phyloP scores from a whole-genome alignment of 768 basidiomycete species.

The Leccinum ochraceum region DNA sequence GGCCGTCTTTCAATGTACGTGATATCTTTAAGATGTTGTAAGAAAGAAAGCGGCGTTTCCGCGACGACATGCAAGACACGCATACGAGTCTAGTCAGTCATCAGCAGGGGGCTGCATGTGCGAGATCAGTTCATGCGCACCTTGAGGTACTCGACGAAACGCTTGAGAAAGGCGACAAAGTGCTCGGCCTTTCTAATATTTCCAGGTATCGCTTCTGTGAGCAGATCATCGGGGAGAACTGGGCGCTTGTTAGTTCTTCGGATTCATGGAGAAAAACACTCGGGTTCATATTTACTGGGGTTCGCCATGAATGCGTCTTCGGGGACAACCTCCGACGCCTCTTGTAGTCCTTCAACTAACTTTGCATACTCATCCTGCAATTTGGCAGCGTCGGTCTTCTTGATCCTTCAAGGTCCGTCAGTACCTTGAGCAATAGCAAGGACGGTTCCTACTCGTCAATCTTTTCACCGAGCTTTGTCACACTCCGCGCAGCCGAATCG shows the following conservation, averaged over 20 bases:
- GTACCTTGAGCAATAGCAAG: background rate
- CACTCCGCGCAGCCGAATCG: slow-evolving; percentile 89
- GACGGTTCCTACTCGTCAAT: slow-evolving; percentile 80
- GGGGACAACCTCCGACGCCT: slow-evolving; percentile 58
- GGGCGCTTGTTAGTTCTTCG: slow-evolving; percentile 4
- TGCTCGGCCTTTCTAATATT: slow-evolving; percentile 99
- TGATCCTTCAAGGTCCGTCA: slow-evolving; percentile 63
- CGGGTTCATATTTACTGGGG: slow-evolving; percentile 58
- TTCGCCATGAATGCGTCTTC: slow-evolving; percentile 89
- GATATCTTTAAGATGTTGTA: slow-evolving; percentile 98
- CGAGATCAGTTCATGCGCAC: slow-evolving; percentile 38
- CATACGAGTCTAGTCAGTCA: slow-evolving; percentile 82
- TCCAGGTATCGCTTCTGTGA: slow-evolving; percentile 94
- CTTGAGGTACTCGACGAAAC: slow-evolving; percentile 98
- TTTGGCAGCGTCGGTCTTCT: slow-evolving; percentile 89
- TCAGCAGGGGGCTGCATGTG: slow-evolving; percentile 11
- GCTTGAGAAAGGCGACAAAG: slow-evolving; percentile 96
- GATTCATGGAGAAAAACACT: background rate
- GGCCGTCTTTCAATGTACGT: slow-evolving; percentile 99
- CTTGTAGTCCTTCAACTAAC: slow-evolving; percentile 91
- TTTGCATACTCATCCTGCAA: slow-evolving; percentile 96
- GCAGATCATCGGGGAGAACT: slow-evolving; percentile 93
- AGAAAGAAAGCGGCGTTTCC: slow-evolving; percentile 94
- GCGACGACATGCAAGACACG: slow-evolving; percentile 99
- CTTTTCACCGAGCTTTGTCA: slow-evolving; percentile 81